Evolutionary conservation across 352 stramenopile genomes (phyloP).

Genomic region (Pythium vanterpoolii): DNA sequence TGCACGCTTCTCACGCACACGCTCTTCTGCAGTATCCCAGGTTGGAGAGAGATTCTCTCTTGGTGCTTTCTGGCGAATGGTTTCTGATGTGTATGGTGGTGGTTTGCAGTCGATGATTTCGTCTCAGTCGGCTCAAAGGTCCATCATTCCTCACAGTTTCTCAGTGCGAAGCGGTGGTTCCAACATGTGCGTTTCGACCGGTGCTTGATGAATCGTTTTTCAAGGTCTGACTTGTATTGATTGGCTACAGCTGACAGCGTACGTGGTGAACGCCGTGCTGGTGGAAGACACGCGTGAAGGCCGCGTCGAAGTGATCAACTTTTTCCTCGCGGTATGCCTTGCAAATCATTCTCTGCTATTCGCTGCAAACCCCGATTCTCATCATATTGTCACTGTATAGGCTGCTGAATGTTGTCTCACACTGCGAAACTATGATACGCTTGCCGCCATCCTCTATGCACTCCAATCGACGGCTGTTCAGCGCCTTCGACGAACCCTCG

Average conservation of each 20-base stretch:
- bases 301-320: constrained; percentile 67
- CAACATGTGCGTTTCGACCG: constrained; percentile 58
- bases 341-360: background rate
- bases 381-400: constrained; percentile 23
- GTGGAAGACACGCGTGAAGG: constrained; percentile 63
- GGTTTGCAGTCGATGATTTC: constrained; percentile 65
- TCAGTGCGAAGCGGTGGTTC: constrained; percentile 74
- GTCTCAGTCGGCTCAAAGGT: constrained; percentile 48
- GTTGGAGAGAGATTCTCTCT: constrained; percentile 17
- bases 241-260: constrained; percentile 57
- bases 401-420: constrained; percentile 65
- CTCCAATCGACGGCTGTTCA: constrained; percentile 87
- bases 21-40: constrained; percentile 76
- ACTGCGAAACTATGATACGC: constrained; percentile 80
- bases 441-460: constrained; percentile 82
- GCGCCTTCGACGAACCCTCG: constrained; percentile 65
- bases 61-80: background rate
- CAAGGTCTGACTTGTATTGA: background rate
- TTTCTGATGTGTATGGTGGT: background rate
- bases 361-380: background rate
- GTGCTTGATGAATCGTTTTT: background rate
- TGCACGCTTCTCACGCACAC: constrained; percentile 80
- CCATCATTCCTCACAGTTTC: constrained; percentile 51
- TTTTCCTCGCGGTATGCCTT: constrained; percentile 63
- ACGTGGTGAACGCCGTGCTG: constrained; percentile 80